Evolutionary conservation across 2,329 filamentous ascomycete genomes (phyloP), one percentile per base, ranked within the genome.

Genomic region (Aspergillus pseudotamarii): DNA sequence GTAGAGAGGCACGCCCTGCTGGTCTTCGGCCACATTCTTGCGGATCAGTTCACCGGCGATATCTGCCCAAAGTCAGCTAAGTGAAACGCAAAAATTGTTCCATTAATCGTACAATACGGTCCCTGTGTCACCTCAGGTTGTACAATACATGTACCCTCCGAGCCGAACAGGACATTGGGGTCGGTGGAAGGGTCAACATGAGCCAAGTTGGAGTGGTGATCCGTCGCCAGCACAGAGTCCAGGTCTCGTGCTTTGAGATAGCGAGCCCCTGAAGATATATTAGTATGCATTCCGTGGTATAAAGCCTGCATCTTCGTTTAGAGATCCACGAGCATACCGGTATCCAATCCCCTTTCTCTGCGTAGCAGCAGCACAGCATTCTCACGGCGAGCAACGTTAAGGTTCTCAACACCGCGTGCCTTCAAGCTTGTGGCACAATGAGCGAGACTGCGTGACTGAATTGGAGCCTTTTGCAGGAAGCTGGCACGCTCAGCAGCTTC

Each of bases 91-190:
- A 56, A 14, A n/a, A n/a, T 9, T 4, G 19, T 41, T 41, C 16
- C 3, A 41, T n/a, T 19, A n/a, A 41, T n/a, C 72, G 26, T 32
- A 76, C 73, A 87, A 75, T 86, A 87, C 23, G 85, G 85, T 0
- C 84, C 84, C 70, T 85, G 78, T 3, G 81, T 85, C 21, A 82
- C 80, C 69, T 86, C 84, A 0, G 84, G 83, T n/a, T 78, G 81
- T 30, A 86, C 75, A 32, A 85, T 74, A 65, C 84, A 86, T n/a
- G 80, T 63, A 66, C 76, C 50, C 70, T 73, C 71, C 5, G 73
- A 75, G 14, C 68, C 64, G 43, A 78, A 78, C 9, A 78, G 64
- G 6, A 72, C 64, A 0, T 53, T 64, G 4, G 72, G 70, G 58
- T 72, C 69, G 19, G 69, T 71, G 14, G 55, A 65, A 19, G 57